Base-by-base conservation (phyloP, 2,329 filamentous ascomycete species). In the Aaosphaeria arxii region DNA sequence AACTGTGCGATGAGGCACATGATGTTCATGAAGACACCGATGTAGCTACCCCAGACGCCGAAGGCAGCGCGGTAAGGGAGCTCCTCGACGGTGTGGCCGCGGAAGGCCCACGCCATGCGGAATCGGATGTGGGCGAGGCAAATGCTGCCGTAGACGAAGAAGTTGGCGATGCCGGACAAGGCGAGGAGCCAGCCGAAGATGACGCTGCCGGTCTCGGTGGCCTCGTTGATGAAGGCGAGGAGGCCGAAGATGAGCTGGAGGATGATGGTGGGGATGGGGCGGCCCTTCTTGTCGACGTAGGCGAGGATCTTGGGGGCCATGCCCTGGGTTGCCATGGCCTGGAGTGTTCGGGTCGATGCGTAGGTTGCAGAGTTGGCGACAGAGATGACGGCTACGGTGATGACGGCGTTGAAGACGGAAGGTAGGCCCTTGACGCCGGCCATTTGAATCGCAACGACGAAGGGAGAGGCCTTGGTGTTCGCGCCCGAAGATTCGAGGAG, bases 61-160 rank as follows among this genome's bases (percentile, higher is more conserved):
- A 70, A 69, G 4, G 49, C 46, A 29, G 70, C 69, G 30, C 57
- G 56, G 62, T 66, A 73, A 11, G 71, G 69, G 5, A 73, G 49
- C 48, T 73, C 71, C 24, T 71, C 68, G 7, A 71, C 35, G 6
- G 50, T 56, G 53, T 71, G 69, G 33, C 69, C 69, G 29, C 53
- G 50, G 28, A 40, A 40, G 48, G 48, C 58, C 64, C 64, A 68
- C 31, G 59, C 64, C 13, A 72, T 70, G 49, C 91, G 88, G 79
- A 96, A 96, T 46, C 90, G 89, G 64, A 96, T 94, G 71, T 96
- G 91, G 13, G 86, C 83, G n/a, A 94, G 73, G 67, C 89, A 94
- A 67, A 95, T 91, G 52, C 86, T 87, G 51, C 78, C 82, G 85
- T 87, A 91, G 6, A 87, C 89, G 73, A 91, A 88, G 64, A 89